Evolutionary conservation across 169 alveolate species (phyloP), one percentile per base, ranked within the genome.

Genomic region (Besnoitia besnoiti): DNA sequence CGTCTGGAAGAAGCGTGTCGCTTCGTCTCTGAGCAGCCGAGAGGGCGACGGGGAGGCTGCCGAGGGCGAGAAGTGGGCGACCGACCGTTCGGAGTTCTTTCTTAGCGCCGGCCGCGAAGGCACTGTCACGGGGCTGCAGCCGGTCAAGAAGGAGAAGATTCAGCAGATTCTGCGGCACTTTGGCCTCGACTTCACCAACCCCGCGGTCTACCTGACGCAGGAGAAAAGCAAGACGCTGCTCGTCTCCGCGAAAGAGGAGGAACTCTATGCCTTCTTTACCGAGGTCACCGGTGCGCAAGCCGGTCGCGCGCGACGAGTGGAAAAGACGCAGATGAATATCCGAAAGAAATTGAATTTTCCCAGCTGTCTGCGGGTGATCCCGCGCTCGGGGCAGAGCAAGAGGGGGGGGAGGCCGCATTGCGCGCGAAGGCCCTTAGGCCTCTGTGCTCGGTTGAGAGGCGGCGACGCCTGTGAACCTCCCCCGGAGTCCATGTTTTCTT

Each of bases 151-250:
- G 51, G 59, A 55, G 84, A 75, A 89, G 50, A 61, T 89, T 2
- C 37, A 39, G 30, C 35, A 0, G 0, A 12, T 89, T 19, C 62
- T 89, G 37, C 10, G 44, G 14, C 61, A 49, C 62, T 89, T 76
- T 33, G 62, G 47, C 27, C n/a, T 89, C 14, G 89, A 89, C 21
- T 30, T 89, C 39, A 7, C 61, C 27, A 89, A 89, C 21, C 93
- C 93, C 37, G 89, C 67, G 2, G 89, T 55, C 2, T 89, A n/a
- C 51, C 82, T 89, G 35, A 44, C 89, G 27, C 93, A 89, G 33
- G 93, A 89, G 49, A 35, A 33, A 16, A 84, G 88, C 51, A 89
- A 89, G 33, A 50, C 82, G 30, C 61, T 89, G 8, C 82, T 89
- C 24, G 50, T 75, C 35, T 27, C 44, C 47, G 89, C 93, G 3